phyloP scores from a whole-genome alignment of 208 protist species.

The Herpetomonas muscarum region DNA sequence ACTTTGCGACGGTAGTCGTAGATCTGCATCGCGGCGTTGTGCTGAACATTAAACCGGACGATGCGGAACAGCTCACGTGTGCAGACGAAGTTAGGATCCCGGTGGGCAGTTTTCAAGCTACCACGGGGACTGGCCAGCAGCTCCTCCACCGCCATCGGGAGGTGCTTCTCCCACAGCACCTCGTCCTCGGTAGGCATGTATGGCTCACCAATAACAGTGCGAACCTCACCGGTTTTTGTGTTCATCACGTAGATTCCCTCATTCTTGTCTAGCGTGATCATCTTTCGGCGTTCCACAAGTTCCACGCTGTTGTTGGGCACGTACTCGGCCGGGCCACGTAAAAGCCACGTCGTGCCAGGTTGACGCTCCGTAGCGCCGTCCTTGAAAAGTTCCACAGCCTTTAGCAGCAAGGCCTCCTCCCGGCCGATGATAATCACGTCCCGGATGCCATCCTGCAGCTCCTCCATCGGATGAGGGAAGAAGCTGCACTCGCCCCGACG shows the following conservation, averaged over 20 bases:
- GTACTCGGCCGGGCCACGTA: conserved; percentile 92
- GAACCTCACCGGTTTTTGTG: conserved; percentile 84
- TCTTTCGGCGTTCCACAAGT: conserved; percentile 81
- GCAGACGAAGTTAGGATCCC: conserved; percentile 22
- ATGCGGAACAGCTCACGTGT: conserved; percentile 68
- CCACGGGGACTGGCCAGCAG: conserved; percentile 72
- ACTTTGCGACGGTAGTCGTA: conserved; percentile 92
- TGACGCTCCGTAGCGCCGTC: conserved; percentile 50
- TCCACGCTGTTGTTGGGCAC: conserved; percentile 87
- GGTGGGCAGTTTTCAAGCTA: conserved; percentile 26
- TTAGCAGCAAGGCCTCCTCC: conserved; percentile 94
- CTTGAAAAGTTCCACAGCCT: conserved; percentile 72
- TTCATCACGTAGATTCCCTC: conserved; percentile 97
- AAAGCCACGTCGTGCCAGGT: conserved; percentile 93
- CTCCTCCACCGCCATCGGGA: conserved; percentile 87
- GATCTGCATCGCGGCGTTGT: conserved; percentile 96
- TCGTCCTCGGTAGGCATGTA: conserved; percentile 95
- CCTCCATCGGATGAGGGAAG: conserved; percentile 95
- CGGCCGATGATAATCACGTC: conserved; percentile 82
- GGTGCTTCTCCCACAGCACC: conserved; percentile 94
- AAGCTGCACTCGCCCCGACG: conserved; percentile 88
- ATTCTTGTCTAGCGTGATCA: conserved; percentile 96
- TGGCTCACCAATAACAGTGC: conserved; percentile 80
- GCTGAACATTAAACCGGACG: conserved; percentile 93
- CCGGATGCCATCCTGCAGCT: conserved; percentile 78